These are phyloP conservation scores for Microbotryum saponariae DNA, from an alignment of 1,284 basidiomycete genomes.

Conservation along the genomic window DNA sequence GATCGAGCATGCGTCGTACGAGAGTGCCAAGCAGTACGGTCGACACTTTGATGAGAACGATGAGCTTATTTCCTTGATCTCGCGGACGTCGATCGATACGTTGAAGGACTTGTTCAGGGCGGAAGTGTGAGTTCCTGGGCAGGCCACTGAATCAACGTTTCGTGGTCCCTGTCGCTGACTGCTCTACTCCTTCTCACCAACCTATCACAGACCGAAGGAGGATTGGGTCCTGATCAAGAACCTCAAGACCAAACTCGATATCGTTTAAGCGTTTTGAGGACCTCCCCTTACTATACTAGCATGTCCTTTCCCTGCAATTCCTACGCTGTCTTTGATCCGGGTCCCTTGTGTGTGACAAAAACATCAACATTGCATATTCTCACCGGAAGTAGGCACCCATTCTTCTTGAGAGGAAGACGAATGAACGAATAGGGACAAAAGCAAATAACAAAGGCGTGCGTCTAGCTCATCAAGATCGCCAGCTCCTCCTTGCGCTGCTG, in stretches of 20 bases:
- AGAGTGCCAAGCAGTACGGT: slow-evolving; percentile 89
- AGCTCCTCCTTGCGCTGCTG: slow-evolving; percentile 36
- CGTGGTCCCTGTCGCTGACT: slow-evolving; percentile 9
- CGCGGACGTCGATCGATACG: slow-evolving; percentile 86
- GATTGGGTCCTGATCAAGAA: slow-evolving; percentile 93
- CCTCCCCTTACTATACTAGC: too few relatives aligned
- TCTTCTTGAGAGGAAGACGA: not conserved
- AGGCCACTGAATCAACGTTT: too few relatives aligned
- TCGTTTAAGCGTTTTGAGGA: slow-evolving; percentile 34
- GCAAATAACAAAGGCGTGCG: not conserved
- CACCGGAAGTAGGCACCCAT: too few relatives aligned
- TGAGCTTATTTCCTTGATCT: slow-evolving; percentile 82
- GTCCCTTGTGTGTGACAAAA: too few relatives aligned
- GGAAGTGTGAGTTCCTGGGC: slow-evolving; percentile 11
- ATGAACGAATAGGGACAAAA: not conserved
- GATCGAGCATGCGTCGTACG: slow-evolving; percentile 95
- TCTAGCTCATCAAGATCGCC: slow-evolving; percentile 29
- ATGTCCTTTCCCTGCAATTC: too few relatives aligned
- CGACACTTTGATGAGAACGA: slow-evolving; percentile 71
- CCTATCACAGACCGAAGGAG: slow-evolving; percentile 70
- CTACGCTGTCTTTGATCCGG: too few relatives aligned
- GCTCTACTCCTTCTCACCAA: slow-evolving; percentile 4
- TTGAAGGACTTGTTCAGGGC: slow-evolving; percentile 57
- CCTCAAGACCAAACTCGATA: slow-evolving; percentile 68
- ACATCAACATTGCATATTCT: too few relatives aligned